Conservation (phyloP, 73 alveolate species). For the Symbiodinium pilosum region DNA sequence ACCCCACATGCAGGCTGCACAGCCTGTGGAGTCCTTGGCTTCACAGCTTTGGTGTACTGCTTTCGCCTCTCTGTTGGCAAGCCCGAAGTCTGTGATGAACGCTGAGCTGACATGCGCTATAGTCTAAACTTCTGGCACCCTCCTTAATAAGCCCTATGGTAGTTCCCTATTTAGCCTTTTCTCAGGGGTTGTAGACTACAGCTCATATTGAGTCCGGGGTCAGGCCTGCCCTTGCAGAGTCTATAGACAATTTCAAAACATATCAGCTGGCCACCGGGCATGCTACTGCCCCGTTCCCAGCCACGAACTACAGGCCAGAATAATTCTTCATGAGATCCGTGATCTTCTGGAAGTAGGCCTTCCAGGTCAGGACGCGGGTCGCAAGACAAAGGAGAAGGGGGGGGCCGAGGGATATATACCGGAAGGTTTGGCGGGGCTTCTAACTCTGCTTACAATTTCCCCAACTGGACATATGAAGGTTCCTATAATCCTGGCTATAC, state of each 20-base stretch:
- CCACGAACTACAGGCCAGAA: slow-evolving; percentile 20
- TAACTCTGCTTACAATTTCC: no score
- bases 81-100: neutral
- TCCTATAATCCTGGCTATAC: no score
- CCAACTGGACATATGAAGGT: no score
- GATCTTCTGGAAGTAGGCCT: slow-evolving; percentile 56
- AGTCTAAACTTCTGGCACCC: no score
- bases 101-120: no score
- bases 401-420: neutral
- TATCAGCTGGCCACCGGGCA: neutral
- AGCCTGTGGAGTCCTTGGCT: neutral
- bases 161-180: no score
- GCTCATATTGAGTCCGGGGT: neutral
- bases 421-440: neutral
- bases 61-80: neutral
- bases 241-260: neutral
- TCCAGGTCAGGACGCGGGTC: no score
- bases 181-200: neutral
- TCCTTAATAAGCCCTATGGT: no score
- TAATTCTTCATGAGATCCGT: slow-evolving; percentile 62
- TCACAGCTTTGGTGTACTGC: slow-evolving; percentile 14
- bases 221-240: slow-evolving; percentile 4
- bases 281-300: neutral
- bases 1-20: slow-evolving; percentile 5
- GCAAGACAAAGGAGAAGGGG: neutral